A percentile compares a stretch with the other conserved stretches of the same genome.
Conservation (phyloP, 2,329 filamentous ascomycete species). For the Corynespora cassiicola region DNA sequence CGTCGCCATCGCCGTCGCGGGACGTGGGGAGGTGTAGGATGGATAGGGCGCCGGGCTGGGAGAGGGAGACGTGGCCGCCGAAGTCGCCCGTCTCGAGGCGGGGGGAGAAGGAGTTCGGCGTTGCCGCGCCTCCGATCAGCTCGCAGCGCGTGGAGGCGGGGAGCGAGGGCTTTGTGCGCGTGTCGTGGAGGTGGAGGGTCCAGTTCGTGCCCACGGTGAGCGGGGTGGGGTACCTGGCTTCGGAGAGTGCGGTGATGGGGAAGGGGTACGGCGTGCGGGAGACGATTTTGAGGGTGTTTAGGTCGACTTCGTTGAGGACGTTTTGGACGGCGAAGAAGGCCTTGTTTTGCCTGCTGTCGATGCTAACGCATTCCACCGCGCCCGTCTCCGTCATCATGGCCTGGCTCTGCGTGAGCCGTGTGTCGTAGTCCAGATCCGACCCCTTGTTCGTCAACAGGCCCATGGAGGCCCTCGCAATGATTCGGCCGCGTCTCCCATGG, state of each 20-base stretch:
- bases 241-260: slow-evolving; percentile 82
- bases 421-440: slow-evolving; percentile 48
- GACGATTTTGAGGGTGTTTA: slow-evolving; percentile 73
- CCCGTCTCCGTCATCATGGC: slow-evolving; percentile 72
- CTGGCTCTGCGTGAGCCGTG: slow-evolving; percentile 51
- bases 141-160: slow-evolving; percentile 29
- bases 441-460: slow-evolving; percentile 71
- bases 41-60: slow-evolving; percentile 81
- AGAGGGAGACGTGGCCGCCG: slow-evolving; percentile 71
- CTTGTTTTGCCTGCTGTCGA: slow-evolving; percentile 70
- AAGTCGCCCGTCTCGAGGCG: slow-evolving; percentile 60
- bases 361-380: slow-evolving; percentile 81
- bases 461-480: slow-evolving; percentile 69
- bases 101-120: slow-evolving; percentile 32
- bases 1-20: slow-evolving; percentile 60
- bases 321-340: slow-evolving; percentile 84
- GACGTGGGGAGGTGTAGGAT: slow-evolving; percentile 77
- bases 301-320: slow-evolving; percentile 80
- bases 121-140: slow-evolving; percentile 31
- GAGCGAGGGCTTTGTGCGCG: slow-evolving; percentile 54
- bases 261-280: slow-evolving; percentile 77
- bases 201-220: slow-evolving; percentile 84
- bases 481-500: slow-evolving; percentile 67
- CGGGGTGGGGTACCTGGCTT: slow-evolving; percentile 69
- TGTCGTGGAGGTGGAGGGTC: slow-evolving; percentile 84